Evolutionary conservation across 2,329 filamentous ascomycete genomes (phyloP), one percentile per base, ranked within the genome.

Genomic region (Aspergillus pseudonomiae): DNA sequence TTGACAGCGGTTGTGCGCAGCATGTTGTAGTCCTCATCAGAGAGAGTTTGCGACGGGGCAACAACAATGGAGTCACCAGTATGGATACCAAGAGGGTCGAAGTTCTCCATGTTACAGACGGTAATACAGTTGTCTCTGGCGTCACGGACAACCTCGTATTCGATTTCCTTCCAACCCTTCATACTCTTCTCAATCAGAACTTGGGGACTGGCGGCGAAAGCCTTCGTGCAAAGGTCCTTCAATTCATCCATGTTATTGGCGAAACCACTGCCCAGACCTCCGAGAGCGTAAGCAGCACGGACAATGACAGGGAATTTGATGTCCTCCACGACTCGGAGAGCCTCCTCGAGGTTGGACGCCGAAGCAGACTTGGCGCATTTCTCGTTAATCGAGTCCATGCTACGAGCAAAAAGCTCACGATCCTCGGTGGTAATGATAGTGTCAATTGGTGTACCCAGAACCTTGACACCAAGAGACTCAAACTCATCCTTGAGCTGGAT

Each of bases 91-190:
- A 99, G 89, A 61, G 95, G 95, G 78, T 99, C 95, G 74, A 99
- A 99, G 82, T 99, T 99, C 83, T 99, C 95, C 95, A 99, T 98
- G 84, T 99, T 99, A 80, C 95, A 99, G 66, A 99, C 95, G 7
- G 95, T 99, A 77, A 99, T 98, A 78, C 95, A 99, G 85, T 98
- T 98, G 82, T 99, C 94, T 72, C 93, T 89, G 62, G 89, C 91
- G 83, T 98, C 95, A 74, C 95, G 91, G 46, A 99, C 95, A 66
- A 98, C 95, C 79, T 99, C 95, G 76, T 98, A 99, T 79, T 99
- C 95, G 67, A 98, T 96, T 80, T 99, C 95, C 80, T 99, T 99
- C 95, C 95, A 99, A 64, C 95, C 95, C 83, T 98, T 98, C 94
- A 99, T 98, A 82, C 93, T 96, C 78, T 92, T 89, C 83, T 99